Conservation (phyloP, 2,329 filamentous ascomycete species). For the Grosmannia huntii region DNA sequence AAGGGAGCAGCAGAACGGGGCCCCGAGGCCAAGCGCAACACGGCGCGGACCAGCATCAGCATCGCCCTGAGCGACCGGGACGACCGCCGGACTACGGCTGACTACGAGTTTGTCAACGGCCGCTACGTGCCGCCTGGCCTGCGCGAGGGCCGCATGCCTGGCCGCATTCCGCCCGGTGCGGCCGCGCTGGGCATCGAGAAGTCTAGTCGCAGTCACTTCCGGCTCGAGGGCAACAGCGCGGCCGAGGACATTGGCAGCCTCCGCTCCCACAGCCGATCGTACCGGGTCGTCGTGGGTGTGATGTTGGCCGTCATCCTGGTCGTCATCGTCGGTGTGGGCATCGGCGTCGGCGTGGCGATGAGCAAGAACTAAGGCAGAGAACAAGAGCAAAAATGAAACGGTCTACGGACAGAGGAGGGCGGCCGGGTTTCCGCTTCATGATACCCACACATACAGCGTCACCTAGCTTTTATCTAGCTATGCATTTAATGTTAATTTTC, state of each 20-base stretch:
- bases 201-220: neutral
- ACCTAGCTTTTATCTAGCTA: neutral
- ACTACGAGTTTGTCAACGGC: slow-evolving; percentile 12
- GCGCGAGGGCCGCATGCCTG: slow-evolving; percentile 10
- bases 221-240: neutral
- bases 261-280: neutral
- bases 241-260: neutral
- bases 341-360: neutral
- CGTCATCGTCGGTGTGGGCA: neutral
- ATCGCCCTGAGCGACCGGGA: neutral
- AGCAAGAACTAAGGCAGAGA: neutral
- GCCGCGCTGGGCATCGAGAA: neutral
- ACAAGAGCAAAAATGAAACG: neutral
- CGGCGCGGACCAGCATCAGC: neutral
- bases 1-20: neutral
- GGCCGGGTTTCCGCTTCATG: neutral
- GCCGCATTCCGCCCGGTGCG: slow-evolving; percentile 5
- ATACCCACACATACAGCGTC: neutral
- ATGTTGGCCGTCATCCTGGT: neutral
- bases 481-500: neutral
- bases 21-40: neutral
- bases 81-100: slow-evolving; percentile 7
- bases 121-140: slow-evolving; percentile 11
- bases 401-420: neutral
- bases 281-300: neutral